Evolutionary conservation across 225 moss, liverwort and hornwort species (phyloP).

Genomic region (Marchantia polymorpha): DNA sequence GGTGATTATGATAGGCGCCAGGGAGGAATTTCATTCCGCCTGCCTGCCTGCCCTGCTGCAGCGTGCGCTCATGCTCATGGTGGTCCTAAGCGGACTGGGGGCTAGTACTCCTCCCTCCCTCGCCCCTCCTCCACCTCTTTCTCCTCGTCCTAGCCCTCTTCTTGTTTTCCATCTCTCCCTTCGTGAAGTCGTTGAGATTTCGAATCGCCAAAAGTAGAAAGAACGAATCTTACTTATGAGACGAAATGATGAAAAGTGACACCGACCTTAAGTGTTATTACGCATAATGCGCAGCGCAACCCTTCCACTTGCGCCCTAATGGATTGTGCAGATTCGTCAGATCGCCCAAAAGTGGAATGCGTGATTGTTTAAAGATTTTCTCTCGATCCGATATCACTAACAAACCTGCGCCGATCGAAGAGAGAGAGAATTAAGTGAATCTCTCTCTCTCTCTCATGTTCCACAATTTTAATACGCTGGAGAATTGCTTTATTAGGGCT

Average conservation of each 20-base stretch:
- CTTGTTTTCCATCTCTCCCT: not conserved
- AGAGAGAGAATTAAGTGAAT: not conserved
- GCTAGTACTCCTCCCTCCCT: not conserved
- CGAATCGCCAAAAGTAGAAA: not conserved
- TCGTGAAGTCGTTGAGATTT: not conserved
- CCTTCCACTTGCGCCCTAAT: not conserved
- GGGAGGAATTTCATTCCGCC: not conserved
- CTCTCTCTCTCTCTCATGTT: no score
- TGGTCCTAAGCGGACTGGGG: not conserved
- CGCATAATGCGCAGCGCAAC: not conserved
- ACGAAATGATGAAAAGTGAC: not conserved
- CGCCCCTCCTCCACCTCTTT: not conserved
- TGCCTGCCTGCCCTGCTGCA: no score
- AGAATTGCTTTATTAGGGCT: not conserved
- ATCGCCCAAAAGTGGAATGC: not conserved
- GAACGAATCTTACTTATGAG: not conserved
- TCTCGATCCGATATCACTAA: not conserved
- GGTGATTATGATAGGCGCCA: not conserved
- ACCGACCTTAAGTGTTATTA: not conserved
- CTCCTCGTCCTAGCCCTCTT: not conserved
- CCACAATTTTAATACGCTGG: not conserved
- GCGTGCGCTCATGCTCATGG: no score
- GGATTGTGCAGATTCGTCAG: not conserved
- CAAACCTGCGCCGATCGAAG: not conserved
- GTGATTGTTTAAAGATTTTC: not conserved